Conservation (phyloP, 106 monocot species). For the Dendrobium nobile region DNA sequence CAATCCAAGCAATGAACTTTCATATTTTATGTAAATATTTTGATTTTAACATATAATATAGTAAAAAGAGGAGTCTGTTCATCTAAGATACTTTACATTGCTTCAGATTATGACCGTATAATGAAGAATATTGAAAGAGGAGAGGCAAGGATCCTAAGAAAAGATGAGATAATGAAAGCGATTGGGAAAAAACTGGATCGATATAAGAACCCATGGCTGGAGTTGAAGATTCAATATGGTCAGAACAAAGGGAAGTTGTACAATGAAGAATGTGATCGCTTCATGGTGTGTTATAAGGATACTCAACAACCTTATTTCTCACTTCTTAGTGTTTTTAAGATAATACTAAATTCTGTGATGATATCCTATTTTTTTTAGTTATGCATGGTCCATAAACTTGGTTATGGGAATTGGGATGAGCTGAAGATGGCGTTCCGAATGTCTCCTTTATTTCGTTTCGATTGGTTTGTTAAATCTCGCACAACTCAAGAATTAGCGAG, state of each 20-base stretch:
- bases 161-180: constrained; percentile 96
- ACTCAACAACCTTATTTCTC: background rate
- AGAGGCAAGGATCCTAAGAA: constrained; percentile 82
- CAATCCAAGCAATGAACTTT: too few species aligned
- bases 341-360: background rate
- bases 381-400: constrained; percentile 95
- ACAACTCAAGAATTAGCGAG: constrained; percentile 89
- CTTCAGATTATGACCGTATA: constrained; percentile 86
- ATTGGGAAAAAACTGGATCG: constrained; percentile 91
- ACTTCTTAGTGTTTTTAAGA: background rate
- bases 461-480: constrained; percentile 98
- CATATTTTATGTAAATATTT: too few species aligned
- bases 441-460: constrained; percentile 91
- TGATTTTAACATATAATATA: too few species aligned
- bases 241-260: constrained; percentile 97
- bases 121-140: constrained; percentile 97
- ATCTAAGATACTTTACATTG: background rate
- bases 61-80: background rate
- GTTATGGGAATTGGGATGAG: constrained; percentile 98
- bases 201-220: constrained; percentile 94
- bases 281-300: constrained; percentile 48
- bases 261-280: constrained; percentile 97
- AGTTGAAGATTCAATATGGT: constrained; percentile 96
- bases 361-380: constrained; percentile 36
- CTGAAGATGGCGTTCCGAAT: constrained; percentile 81